phyloP scores from a whole-genome alignment of 1,284 basidiomycete species.

The Cryptococcus wingfieldii region DNA sequence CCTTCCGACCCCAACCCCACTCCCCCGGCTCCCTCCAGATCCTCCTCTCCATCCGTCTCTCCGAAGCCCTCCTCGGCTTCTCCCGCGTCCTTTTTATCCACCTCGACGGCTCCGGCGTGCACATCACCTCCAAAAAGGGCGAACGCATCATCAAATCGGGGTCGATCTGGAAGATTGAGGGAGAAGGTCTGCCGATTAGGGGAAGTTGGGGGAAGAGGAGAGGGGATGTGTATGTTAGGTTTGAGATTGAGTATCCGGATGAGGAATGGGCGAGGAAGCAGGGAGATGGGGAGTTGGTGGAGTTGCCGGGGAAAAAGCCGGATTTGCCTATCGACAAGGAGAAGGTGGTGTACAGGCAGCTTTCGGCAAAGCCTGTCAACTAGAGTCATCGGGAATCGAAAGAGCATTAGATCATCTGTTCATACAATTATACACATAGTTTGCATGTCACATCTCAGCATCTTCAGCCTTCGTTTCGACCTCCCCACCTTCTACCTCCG shows the following conservation, averaged over 20 bases:
- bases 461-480: too few relatives aligned
- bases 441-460: too few relatives aligned
- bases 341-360: constrained; percentile 11
- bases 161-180: constrained; percentile 66
- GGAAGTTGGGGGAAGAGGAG: constrained; percentile 54
- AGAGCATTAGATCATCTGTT: too few relatives aligned
- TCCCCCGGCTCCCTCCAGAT: constrained; percentile 32
- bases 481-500: too few relatives aligned
- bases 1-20: constrained; percentile 54
- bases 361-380: constrained; percentile 14
- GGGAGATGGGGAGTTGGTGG: constrained; percentile 6
- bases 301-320: constrained; percentile 22
- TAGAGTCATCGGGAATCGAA: not conserved
- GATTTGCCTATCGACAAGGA: constrained; percentile 19
- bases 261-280: constrained; percentile 36
- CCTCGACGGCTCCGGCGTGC: constrained; percentile 81
- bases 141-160: constrained; percentile 67
- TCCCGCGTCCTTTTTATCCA: constrained; percentile 80
- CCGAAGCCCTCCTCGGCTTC: constrained; percentile 86
- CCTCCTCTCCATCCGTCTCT: constrained; percentile 64
- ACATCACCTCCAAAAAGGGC: constrained; percentile 64
- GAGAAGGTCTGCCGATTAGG: constrained; percentile 81
- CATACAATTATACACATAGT: too few relatives aligned
- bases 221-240: constrained; percentile 75
- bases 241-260: constrained; percentile 72